Evolutionary conservation across 2,329 filamentous ascomycete genomes (phyloP).

Genomic region (Ophiognomonia clavigignenti-juglandacearum): DNA sequence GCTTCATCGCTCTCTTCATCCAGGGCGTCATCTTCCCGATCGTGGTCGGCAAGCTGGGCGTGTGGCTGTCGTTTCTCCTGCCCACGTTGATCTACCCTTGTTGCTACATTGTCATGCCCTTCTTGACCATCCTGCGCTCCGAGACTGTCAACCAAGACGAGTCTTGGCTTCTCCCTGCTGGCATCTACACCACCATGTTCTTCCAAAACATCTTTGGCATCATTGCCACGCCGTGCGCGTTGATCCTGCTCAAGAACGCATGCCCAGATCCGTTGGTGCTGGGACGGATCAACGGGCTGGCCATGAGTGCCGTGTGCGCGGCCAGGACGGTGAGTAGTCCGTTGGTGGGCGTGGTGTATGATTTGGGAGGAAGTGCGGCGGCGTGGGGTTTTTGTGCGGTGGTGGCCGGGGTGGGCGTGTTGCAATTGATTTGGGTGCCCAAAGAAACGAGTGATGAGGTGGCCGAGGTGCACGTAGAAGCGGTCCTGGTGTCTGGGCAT

Average conservation of each 20-base stretch:
- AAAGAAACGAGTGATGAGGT: not conserved
- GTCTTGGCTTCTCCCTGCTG: constrained; percentile 43
- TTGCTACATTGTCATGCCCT: constrained; percentile 65
- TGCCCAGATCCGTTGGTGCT: constrained; percentile 55
- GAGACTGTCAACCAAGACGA: not conserved
- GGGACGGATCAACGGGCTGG: constrained; percentile 68
- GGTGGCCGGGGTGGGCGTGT: constrained; percentile 5
- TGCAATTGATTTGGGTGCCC: constrained; percentile 15
- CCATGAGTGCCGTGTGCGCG: constrained; percentile 66
- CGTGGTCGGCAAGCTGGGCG: constrained; percentile 49
- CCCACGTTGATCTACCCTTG: constrained; percentile 63
- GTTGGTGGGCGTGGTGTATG: constrained; percentile 63
- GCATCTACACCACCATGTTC: constrained; percentile 61
- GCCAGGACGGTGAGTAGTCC: constrained; percentile 67
- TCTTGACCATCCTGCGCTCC: constrained; percentile 53
- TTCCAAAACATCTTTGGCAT: constrained; percentile 66
- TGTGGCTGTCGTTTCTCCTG: constrained; percentile 62
- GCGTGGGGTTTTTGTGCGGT: constrained; percentile 27
- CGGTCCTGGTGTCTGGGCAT: constrained; percentile 9
- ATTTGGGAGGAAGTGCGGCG: constrained; percentile 44
- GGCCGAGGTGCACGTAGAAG: constrained; percentile 12
- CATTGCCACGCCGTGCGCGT: constrained; percentile 60
- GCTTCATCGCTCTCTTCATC: constrained; percentile 66
- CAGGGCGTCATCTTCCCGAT: constrained; percentile 54
- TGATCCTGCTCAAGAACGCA: constrained; percentile 70